phyloP scores from a whole-genome alignment of 2,329 filamentous ascomycete species.

The Nakataea oryzae region DNA sequence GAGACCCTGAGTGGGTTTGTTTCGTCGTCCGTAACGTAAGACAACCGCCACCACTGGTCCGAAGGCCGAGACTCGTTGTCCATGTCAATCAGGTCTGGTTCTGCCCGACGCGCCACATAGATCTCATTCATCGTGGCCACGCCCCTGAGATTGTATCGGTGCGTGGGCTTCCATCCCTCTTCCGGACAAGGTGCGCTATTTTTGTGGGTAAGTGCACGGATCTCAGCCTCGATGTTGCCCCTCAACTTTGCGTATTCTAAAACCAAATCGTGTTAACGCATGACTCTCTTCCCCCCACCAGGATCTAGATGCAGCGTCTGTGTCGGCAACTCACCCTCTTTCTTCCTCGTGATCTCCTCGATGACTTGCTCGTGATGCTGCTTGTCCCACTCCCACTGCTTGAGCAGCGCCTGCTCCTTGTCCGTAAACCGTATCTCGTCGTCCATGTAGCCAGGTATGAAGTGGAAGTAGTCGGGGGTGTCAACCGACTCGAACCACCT shows the following conservation, averaged over 20 bases:
- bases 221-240: constrained; percentile 3
- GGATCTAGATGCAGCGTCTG: neutral
- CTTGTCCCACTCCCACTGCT: constrained; percentile 10
- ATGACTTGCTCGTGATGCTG: constrained; percentile 6
- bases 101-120: constrained; percentile 16
- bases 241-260: constrained; percentile 4
- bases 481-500: constrained; percentile 10
- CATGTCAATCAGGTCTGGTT: constrained; percentile 10
- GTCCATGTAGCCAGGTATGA: constrained; percentile 9
- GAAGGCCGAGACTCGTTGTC: constrained; percentile 5
- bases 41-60: constrained; percentile 20
- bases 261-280: neutral
- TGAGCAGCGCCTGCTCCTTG: constrained; percentile 9
- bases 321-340: constrained; percentile 4
- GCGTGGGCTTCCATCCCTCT: constrained; percentile 14
- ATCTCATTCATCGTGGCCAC: constrained; percentile 16
- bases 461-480: constrained; percentile 10
- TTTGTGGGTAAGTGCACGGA: neutral
- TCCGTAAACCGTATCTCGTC: constrained; percentile 8
- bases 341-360: neutral
- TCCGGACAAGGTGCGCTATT: constrained; percentile 11
- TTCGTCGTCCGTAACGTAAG: constrained; percentile 9
- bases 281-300: constrained; percentile 3
- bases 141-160: constrained; percentile 19
- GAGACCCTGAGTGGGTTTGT: constrained; percentile 10